Conservation (phyloP, 306 rosid genomes). For the Quercus parvula region DNA sequence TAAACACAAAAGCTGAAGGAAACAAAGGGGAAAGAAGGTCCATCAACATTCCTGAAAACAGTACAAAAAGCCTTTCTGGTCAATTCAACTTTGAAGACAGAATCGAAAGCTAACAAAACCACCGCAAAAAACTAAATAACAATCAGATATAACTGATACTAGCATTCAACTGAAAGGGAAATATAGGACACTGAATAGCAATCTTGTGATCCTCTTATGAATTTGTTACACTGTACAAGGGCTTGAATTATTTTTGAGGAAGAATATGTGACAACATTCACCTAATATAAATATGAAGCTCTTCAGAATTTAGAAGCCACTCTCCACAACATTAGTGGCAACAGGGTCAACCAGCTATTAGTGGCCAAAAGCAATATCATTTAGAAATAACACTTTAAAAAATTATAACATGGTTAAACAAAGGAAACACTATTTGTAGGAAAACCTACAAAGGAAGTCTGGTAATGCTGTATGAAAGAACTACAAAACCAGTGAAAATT, state of each 20-base stretch:
- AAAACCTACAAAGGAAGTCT: no score
- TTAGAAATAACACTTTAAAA: not conserved
- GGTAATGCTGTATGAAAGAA: no score
- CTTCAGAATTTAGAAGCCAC: not conserved
- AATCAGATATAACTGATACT: not conserved
- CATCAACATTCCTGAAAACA: conserved; percentile 90
- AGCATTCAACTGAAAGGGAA: not conserved
- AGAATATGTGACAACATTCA: not conserved
- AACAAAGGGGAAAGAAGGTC: conserved; percentile 90
- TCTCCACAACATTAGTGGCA: not conserved
- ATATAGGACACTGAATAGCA: not conserved
- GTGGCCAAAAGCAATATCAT: not conserved
- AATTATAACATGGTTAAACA: no score
- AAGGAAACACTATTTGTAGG: no score
- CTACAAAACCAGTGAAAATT: no score
- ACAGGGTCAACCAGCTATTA: not conserved
- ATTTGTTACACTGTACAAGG: not conserved
- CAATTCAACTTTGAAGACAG: conserved; percentile 5
- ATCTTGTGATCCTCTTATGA: not conserved
- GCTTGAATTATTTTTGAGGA: not conserved
- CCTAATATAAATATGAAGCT: not conserved
- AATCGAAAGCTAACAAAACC: conserved; percentile 11
- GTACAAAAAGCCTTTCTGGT: conserved; percentile 15
- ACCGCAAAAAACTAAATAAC: not conserved
- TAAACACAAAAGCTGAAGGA: conserved; percentile 80